phyloP scores from a whole-genome alignment of 371 early-diverging fungal species.

The Rhizomucor miehei region DNA sequence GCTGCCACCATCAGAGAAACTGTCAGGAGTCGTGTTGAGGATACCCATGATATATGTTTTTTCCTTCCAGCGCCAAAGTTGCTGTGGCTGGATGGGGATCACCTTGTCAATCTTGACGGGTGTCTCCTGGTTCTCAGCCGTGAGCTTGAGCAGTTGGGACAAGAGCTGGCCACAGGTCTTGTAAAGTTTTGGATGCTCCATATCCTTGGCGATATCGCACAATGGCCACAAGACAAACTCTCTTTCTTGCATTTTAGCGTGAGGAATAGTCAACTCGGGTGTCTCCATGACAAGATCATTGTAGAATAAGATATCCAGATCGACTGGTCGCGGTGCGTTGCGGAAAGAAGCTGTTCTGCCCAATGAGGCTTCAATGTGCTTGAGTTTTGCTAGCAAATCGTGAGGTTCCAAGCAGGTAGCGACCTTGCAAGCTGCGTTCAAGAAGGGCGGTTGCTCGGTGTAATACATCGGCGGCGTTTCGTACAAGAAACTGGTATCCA shows the following conservation, averaged over 20 bases:
- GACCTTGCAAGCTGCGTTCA: conserved; percentile 89
- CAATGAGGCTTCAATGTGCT: conserved; percentile 77
- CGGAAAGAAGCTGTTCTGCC: conserved; percentile 74
- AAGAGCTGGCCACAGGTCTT: conserved; percentile 78
- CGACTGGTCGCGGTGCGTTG: conserved; percentile 92
- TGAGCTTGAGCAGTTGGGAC: conserved; percentile 67
- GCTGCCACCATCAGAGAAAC: conserved; percentile 93
- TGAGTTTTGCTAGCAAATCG: conserved; percentile 73
- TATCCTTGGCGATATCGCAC: conserved; percentile 87
- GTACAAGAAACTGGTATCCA: conserved; percentile 96
- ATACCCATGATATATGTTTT: conserved; percentile 94
- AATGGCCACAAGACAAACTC: conserved; percentile 94
- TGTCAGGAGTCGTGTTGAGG: conserved; percentile 95
- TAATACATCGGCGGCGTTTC: conserved; percentile 97
- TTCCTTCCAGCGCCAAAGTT: conserved; percentile 59
- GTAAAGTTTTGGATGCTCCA: conserved; percentile 87
- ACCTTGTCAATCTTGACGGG: conserved; percentile 65
- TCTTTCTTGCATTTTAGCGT: conserved; percentile 84
- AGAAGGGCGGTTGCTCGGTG: conserved; percentile 86
- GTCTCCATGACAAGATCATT: conserved; percentile 75
- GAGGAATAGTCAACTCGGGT: conserved; percentile 81
- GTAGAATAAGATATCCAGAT: conserved; percentile 94
- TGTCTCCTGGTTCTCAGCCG: conserved; percentile 39
- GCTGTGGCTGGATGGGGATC: conserved; percentile 49
- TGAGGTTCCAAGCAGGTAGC: conserved; percentile 75